These are phyloP conservation scores for Seiridium unicorne DNA, from an alignment of 2,329 filamentous ascomycete genomes.

Conservation along the genomic window DNA sequence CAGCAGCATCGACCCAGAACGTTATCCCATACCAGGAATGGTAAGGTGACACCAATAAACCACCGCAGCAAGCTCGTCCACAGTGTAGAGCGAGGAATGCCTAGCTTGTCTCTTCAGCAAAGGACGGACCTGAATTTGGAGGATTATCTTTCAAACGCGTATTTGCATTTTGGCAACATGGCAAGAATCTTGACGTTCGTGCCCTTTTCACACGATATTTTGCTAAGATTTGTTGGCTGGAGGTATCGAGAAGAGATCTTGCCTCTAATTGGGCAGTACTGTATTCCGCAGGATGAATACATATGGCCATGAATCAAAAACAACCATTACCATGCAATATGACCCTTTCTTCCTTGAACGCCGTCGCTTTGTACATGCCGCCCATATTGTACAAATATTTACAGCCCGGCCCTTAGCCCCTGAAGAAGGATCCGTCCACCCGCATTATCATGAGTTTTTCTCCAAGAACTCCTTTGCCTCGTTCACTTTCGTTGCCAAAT, in stretches of 20 bases:
- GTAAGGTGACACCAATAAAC: no score
- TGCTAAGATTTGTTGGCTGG: not conserved
- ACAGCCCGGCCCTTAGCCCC: not conserved
- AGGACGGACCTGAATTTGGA: no score
- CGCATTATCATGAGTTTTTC: conserved; percentile 49
- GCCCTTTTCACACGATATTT: no score
- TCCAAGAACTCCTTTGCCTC: conserved; percentile 97
- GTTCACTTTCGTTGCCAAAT: conserved; percentile 96
- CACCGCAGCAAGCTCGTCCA: no score
- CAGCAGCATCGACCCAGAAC: no score
- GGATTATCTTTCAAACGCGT: no score
- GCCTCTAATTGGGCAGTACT: not conserved
- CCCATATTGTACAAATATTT: conserved; percentile 10
- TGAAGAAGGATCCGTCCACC: not conserved
- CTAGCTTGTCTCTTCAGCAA: no score
- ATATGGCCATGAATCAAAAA: not conserved
- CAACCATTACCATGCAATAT: conserved; percentile 8
- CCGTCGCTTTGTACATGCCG: conserved; percentile 9
- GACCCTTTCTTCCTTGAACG: conserved; percentile 4
- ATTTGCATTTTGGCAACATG: no score
- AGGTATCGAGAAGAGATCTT: conserved; percentile 3
- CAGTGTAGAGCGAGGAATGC: no score
- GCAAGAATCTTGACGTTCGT: no score
- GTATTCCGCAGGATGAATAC: not conserved
- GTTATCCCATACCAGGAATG: no score